Evolutionary conservation across 345 rosid species (phyloP).

Genomic region (Hibiscus mutabilis): DNA sequence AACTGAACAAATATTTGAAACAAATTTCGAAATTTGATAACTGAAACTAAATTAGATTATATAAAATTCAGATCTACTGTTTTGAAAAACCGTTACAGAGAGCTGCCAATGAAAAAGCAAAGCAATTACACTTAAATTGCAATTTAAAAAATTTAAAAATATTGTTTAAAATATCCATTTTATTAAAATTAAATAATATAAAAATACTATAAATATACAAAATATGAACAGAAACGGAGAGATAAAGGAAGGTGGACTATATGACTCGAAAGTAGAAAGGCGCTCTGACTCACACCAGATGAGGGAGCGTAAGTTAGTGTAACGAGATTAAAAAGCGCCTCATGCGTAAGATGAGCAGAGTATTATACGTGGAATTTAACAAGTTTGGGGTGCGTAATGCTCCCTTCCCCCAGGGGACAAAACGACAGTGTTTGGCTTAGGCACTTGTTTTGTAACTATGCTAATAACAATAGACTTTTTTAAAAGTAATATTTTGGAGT

Average conservation of each 20-base stretch:
- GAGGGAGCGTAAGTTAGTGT: background rate
- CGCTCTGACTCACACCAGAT: background rate
- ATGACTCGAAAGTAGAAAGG: background rate
- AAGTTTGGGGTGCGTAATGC: background rate
- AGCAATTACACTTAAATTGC: background rate
- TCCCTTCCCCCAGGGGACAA: background rate
- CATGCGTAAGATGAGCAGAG: background rate
- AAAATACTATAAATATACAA: background rate
- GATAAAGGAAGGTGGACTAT: background rate
- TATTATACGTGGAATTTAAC: background rate
- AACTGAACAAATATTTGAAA: background rate
- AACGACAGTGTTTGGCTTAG: background rate
- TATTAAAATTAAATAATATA: background rate
- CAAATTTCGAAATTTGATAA: background rate
- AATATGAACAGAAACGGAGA: background rate
- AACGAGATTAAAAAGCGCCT: background rate
- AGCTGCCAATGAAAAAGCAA: background rate
- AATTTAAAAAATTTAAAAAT: background rate
- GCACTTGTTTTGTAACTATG: background rate
- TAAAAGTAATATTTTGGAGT: too few species aligned
- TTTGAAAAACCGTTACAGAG: conserved; percentile 12
- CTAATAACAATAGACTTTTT: background rate
- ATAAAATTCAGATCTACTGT: background rate
- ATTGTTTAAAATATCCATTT: background rate
- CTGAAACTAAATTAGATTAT: background rate